Conservation (phyloP, 495 filamentous ascomycete genomes). For the Talaromyces ruber region DNA sequence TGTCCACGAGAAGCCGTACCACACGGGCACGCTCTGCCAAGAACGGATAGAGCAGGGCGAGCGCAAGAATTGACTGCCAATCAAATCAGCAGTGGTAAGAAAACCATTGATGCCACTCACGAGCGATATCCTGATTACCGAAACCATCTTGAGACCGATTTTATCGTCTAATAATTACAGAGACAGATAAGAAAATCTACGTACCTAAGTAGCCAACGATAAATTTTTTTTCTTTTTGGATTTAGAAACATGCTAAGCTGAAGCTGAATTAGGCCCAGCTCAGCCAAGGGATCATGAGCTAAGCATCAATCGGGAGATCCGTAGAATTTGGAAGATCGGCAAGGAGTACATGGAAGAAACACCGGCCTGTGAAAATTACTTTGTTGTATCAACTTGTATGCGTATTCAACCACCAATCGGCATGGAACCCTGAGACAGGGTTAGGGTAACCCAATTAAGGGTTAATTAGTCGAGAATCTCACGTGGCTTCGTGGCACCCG, state of each 20-base stretch:
- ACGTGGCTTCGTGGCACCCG: slow-evolving; percentile 1
- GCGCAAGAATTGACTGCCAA: background rate
- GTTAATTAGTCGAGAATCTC: background rate
- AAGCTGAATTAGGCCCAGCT: background rate
- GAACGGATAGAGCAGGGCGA: background rate
- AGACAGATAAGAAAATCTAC: background rate
- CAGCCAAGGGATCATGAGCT: background rate
- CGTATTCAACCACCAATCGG: no score
- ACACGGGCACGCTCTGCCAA: background rate
- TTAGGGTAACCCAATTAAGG: background rate
- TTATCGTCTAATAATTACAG: background rate
- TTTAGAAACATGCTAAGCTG: background rate
- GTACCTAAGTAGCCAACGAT: no score
- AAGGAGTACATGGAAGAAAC: background rate
- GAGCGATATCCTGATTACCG: background rate
- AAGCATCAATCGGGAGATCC: background rate
- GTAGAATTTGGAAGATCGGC: background rate
- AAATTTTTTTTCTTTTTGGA: background rate
- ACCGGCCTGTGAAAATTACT: no score
- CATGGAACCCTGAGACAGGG: no score
- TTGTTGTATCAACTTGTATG: no score
- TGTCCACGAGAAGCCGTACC: background rate
- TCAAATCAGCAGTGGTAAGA: background rate
- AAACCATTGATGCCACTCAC: background rate
- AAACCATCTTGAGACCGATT: background rate